Conservation (phyloP, 2,329 filamentous ascomycete genomes). For the Drechslera avenae region DNA sequence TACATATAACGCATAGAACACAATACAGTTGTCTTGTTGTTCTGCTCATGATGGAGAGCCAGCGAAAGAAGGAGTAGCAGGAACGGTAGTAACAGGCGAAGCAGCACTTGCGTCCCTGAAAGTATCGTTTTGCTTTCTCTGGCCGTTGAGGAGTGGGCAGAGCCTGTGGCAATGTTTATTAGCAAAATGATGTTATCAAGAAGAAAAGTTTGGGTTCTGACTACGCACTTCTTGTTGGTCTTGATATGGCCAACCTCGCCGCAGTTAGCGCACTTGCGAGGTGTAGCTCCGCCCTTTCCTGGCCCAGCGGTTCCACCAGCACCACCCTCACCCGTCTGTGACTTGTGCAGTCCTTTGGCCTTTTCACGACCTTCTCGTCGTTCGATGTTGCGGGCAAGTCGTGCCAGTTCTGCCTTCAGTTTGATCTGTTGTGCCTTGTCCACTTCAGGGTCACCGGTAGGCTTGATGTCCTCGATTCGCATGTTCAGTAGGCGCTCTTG, state of each 20-base stretch:
- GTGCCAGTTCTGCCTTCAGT: constrained; percentile 76
- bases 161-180: constrained; percentile 32
- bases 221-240: constrained; percentile 87
- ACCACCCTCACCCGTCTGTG: constrained; percentile 49
- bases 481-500: constrained; percentile 72
- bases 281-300: constrained; percentile 58
- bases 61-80: constrained; percentile 23
- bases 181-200: constrained; percentile 19
- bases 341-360: constrained; percentile 68
- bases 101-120: constrained; percentile 44
- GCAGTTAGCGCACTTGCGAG: constrained; percentile 95
- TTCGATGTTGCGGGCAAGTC: constrained; percentile 89
- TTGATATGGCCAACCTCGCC: constrained; percentile 97
- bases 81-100: constrained; percentile 24
- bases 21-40: no score
- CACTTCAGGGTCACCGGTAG: constrained; percentile 69
- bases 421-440: constrained; percentile 66
- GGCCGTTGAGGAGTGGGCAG: constrained; percentile 47
- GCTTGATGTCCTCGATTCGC: constrained; percentile 69
- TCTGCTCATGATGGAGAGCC: constrained; percentile 10
- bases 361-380: constrained; percentile 88
- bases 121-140: constrained; percentile 47
- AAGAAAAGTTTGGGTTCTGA: background rate
- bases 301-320: constrained; percentile 50
- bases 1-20: no score